A percentile compares a stretch with the other conserved stretches of the same genome.
phyloP scores from a whole-genome alignment of 306 rosid species.

The Pueraria montana region DNA sequence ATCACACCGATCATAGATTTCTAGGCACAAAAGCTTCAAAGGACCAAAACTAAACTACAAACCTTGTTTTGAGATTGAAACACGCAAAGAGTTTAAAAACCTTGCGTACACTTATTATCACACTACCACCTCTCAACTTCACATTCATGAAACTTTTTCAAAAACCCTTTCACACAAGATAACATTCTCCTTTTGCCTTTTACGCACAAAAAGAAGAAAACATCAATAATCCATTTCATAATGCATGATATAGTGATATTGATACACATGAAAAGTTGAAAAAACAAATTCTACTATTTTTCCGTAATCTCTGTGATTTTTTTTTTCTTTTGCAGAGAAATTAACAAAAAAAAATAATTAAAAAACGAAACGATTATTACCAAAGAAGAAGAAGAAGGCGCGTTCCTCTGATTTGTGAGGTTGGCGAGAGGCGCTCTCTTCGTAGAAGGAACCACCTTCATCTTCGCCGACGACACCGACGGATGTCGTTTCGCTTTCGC shows the following conservation, averaged over 20 bases:
- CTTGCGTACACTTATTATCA: neutral
- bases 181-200: neutral
- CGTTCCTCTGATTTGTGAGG: conserved; percentile 64
- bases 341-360: neutral
- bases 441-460: conserved; percentile 46
- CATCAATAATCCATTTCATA: neutral
- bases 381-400: conserved; percentile 50
- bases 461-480: conserved; percentile 52
- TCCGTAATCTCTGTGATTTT: neutral
- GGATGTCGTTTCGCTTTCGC: conserved; percentile 80
- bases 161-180: neutral
- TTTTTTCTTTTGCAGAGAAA: neutral
- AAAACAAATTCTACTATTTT: neutral
- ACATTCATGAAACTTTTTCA: neutral
- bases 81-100: neutral
- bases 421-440: conserved; percentile 79
- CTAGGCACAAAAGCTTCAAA: conserved; percentile 7
- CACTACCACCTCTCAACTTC: neutral
- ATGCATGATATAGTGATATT: neutral
- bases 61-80: neutral
- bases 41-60: neutral
- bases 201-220: neutral
- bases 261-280: neutral
- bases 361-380: conserved; percentile 44
- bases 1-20: neutral